phyloP scores from a whole-genome alignment of 176 grass and related monocot genomes.

The Oryza officinalis region DNA sequence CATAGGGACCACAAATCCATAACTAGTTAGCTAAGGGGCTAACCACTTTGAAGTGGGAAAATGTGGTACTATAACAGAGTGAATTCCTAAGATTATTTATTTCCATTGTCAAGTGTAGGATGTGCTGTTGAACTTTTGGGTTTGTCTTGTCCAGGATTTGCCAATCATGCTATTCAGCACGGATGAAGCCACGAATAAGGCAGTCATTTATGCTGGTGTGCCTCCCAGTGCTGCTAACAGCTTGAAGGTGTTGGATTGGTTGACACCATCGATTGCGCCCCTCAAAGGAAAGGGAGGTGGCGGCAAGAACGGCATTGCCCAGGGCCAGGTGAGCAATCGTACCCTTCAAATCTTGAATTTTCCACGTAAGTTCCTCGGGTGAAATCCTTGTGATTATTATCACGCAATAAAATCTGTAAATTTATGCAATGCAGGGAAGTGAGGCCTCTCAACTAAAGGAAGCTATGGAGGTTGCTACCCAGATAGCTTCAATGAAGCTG shows the following conservation, averaged over 20 bases:
- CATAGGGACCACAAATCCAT: too few species aligned
- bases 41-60: not conserved
- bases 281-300: constrained; percentile 85
- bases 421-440: constrained; percentile 58
- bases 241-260: constrained; percentile 82
- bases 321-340: constrained; percentile 69
- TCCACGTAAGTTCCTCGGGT: not conserved
- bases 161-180: constrained; percentile 90
- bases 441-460: constrained; percentile 65
- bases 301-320: constrained; percentile 80
- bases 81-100: not conserved
- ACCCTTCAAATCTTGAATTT: not conserved
- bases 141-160: constrained; percentile 49
- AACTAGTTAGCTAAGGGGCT: too few species aligned
- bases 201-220: constrained; percentile 74
- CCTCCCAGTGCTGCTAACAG: constrained; percentile 50
- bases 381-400: not conserved
- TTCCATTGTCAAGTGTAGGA: not conserved
- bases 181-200: constrained; percentile 71
- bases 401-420: constrained; percentile 19
- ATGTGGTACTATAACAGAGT: not conserved
- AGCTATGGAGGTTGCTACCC: constrained; percentile 72
- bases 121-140: constrained; percentile 8
- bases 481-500: constrained; percentile 82
- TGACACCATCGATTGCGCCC: constrained; percentile 73